Evolutionary conservation across 805 yeast species (phyloP).

Genomic region (Peterozyma toletana): DNA sequence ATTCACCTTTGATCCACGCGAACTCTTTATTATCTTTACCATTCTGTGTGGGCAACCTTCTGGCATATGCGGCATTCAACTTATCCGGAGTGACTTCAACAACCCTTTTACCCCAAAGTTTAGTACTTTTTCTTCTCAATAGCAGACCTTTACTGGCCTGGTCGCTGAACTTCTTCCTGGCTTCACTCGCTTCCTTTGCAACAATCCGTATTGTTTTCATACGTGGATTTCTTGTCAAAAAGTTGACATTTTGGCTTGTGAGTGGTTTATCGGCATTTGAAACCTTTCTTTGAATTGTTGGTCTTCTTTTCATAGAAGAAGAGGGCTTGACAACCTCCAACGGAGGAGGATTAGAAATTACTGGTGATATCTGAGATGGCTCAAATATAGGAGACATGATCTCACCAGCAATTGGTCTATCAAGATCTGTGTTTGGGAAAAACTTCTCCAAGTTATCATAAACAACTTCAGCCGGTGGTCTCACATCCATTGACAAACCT

Average conservation of each 20-base stretch:
- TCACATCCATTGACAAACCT: conserved; percentile 42
- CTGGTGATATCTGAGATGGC: conserved; percentile 16
- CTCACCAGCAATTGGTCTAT: conserved; percentile 80
- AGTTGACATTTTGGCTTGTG: neutral
- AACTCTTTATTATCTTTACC: conserved; percentile 70
- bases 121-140: conserved; percentile 75
- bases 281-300: conserved; percentile 33
- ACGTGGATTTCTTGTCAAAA: conserved; percentile 36
- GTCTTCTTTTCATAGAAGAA: conserved; percentile 13
- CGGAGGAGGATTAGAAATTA: conserved; percentile 1
- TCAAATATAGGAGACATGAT: conserved; percentile 52
- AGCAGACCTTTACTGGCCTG: conserved; percentile 20
- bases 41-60: conserved; percentile 53
- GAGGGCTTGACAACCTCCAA: neutral
- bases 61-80: conserved; percentile 54
- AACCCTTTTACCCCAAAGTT: conserved; percentile 95
- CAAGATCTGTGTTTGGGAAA: conserved; percentile 89
- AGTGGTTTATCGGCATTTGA: conserved; percentile 24
- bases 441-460: conserved; percentile 87
- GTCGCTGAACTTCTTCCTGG: conserved; percentile 33
- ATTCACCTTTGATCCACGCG: conserved; percentile 97
- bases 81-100: conserved; percentile 81
- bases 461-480: conserved; percentile 94
- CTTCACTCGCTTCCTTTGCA: conserved; percentile 81
- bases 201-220: conserved; percentile 91